A percentile compares a stretch with the other conserved stretches of the same genome.
phyloP scores from a whole-genome alignment of 1,284 basidiomycete species.

The Ceratobasidium sp. region DNA sequence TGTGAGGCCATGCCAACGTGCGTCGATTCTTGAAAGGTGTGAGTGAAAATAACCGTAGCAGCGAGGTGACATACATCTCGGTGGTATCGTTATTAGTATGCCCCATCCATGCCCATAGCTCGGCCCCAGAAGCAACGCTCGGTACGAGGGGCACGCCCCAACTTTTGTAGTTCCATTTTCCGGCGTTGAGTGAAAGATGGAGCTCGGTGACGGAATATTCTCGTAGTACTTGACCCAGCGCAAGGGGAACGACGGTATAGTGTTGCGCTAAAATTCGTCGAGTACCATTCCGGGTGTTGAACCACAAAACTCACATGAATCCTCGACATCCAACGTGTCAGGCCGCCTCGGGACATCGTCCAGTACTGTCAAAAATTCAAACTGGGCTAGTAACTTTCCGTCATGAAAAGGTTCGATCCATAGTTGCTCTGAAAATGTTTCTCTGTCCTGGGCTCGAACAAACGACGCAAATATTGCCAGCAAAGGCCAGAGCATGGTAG shows the following conservation, averaged over 20 bases:
- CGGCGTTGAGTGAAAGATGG: conserved; percentile 84
- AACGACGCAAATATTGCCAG: conserved; percentile 5
- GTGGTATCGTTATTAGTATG: conserved; percentile 22
- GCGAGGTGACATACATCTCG: conserved; percentile 58
- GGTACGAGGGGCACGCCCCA: conserved; percentile 82
- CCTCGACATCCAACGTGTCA: conserved; percentile 56
- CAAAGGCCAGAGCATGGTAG: conserved; percentile 25
- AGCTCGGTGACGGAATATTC: conserved; percentile 84
- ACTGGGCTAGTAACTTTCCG: conserved; percentile 82
- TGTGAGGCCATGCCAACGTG: conserved; percentile 82
- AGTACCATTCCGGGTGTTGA: not conserved
- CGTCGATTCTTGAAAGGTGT: conserved; percentile 62
- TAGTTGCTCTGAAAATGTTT: conserved; percentile 62
- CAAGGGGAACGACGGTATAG: conserved; percentile 82
- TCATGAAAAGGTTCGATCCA: conserved; percentile 76
- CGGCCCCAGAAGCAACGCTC: conserved; percentile 82
- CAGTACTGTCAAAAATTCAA: conserved; percentile 77
- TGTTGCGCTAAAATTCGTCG: conserved; percentile 64
- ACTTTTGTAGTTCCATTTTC: conserved; percentile 85
- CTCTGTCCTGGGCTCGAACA: conserved; percentile 27
- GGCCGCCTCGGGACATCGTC: conserved; percentile 63
- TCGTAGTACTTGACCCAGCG: conserved; percentile 82
- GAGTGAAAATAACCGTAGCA: not conserved
- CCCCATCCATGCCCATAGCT: conserved; percentile 84
- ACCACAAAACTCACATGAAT: conserved; percentile 56